Conservation (phyloP, 1,139 yeast species). For the Candida sp. region DNA sequence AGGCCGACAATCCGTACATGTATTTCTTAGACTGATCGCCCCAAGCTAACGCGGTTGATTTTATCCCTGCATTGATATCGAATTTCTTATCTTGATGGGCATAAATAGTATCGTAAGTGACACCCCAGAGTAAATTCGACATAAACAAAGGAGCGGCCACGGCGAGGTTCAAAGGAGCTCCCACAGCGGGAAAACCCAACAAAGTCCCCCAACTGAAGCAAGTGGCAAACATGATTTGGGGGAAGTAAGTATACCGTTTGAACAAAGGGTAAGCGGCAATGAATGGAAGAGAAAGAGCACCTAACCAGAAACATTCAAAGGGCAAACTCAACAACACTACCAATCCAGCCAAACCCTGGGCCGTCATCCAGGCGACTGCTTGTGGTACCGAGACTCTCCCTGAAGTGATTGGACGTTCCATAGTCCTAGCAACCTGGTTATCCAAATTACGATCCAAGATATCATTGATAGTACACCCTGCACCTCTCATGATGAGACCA, state of each 20-base stretch:
- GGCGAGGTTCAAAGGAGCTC: constrained; percentile 68
- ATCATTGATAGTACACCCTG: constrained; percentile 96
- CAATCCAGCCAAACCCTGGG: constrained; percentile 75
- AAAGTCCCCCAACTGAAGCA: constrained; percentile 97
- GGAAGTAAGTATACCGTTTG: constrained; percentile 92
- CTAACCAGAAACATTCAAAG: constrained; percentile 74
- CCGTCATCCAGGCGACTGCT: constrained; percentile 73
- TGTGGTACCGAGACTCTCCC: constrained; percentile 72
- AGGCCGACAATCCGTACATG: constrained; percentile 56
- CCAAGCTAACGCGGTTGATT: constrained; percentile 95
- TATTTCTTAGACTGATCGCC: constrained; percentile 73
- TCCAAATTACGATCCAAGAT: constrained; percentile 81
- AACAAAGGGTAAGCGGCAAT: constrained; percentile 89
- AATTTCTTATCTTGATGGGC: constrained; percentile 96
- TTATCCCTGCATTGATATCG: constrained; percentile 86
- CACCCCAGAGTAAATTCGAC: constrained; percentile 86
- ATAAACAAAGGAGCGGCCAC: constrained; percentile 78
- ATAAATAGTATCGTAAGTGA: constrained; percentile 93
- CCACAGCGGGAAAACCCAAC: constrained; percentile 92
- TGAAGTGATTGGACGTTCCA: constrained; percentile 87
- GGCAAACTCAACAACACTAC: constrained; percentile 74
- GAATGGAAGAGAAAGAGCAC: constrained; percentile 75
- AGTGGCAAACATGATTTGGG: constrained; percentile 77
- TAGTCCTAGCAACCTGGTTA: constrained; percentile 80
- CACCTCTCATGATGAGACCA: constrained; percentile 91